phyloP scores from a whole-genome alignment of 2,329 filamentous ascomycete genomes.

The Aaosphaeria pasadenensis region DNA sequence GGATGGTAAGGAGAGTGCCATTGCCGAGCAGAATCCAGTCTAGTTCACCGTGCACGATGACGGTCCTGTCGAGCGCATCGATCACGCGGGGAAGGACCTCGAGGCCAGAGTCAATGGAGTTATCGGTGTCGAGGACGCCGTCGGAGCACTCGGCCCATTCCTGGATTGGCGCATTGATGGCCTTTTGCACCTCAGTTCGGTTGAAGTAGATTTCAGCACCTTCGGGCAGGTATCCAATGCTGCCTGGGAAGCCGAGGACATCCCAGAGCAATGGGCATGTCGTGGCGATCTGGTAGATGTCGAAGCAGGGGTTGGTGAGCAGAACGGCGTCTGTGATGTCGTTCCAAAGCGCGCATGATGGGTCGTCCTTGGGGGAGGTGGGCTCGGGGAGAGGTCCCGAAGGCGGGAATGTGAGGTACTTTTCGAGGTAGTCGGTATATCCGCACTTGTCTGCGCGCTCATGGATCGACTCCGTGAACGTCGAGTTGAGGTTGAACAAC shows the following conservation, averaged over 20 bases:
- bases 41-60: constrained; percentile 69
- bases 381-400: constrained; percentile 56
- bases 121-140: constrained; percentile 51
- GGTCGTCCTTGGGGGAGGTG: constrained; percentile 42
- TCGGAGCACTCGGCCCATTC: constrained; percentile 58
- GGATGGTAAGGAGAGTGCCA: constrained; percentile 68
- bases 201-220: constrained; percentile 68
- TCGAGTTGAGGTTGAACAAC: constrained; percentile 63
- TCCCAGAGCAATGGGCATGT: constrained; percentile 71
- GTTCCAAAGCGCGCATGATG: constrained; percentile 58
- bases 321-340: constrained; percentile 54
- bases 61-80: constrained; percentile 65
- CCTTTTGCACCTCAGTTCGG: constrained; percentile 65
- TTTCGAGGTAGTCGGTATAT: constrained; percentile 58
- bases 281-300: constrained; percentile 70
- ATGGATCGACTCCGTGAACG: constrained; percentile 53
- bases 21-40: constrained; percentile 68
- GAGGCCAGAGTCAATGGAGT: constrained; percentile 53
- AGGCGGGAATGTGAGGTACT: constrained; percentile 68
- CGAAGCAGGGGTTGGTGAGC: constrained; percentile 72
- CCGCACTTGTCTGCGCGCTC: constrained; percentile 57
- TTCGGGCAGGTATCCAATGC: constrained; percentile 59
- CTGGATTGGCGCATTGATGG: constrained; percentile 61
- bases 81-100: constrained; percentile 67
- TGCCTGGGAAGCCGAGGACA: constrained; percentile 66